These are phyloP conservation scores for Vanderwaltozyma verrucispora DNA, from an alignment of 805 yeast species.

Conservation along the genomic window DNA sequence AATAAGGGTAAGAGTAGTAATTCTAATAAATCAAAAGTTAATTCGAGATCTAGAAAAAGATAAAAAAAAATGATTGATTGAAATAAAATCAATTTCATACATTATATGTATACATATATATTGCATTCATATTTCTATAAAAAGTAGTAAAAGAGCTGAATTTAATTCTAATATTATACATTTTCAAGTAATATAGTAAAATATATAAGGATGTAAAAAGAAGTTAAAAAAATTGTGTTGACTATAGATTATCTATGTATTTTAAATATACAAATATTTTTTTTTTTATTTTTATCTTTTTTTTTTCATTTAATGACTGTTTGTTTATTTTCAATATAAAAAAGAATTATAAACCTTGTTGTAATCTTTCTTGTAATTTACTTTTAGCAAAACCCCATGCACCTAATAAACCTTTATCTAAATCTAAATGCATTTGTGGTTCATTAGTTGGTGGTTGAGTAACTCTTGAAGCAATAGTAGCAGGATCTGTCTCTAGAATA, in stretches of 20 bases:
- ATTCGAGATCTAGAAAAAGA: constrained; percentile 5
- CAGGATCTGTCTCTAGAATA: constrained; percentile 80
- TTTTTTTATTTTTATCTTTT: neutral
- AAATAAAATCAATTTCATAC: neutral
- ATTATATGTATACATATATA: neutral
- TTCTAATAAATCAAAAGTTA: constrained; percentile 10
- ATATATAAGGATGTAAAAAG: too few relatives aligned
- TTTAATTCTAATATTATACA: too few relatives aligned
- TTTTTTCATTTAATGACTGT: too few relatives aligned
- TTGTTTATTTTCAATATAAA: too few relatives aligned
- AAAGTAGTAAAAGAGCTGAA: too few relatives aligned
- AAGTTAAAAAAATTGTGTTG: too few relatives aligned
- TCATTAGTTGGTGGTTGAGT: constrained; percentile 79
- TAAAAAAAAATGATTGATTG: neutral
- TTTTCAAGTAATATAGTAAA: too few relatives aligned
- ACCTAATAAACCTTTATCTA: constrained; percentile 68
- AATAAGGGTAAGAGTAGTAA: constrained; percentile 14
- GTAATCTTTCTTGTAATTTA: constrained; percentile 45
- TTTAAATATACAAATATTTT: too few relatives aligned
- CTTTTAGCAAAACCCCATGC: constrained; percentile 85
- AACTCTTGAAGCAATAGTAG: constrained; percentile 79
- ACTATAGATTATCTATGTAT: too few relatives aligned
- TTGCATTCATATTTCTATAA: too few relatives aligned
- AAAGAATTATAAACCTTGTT: constrained; percentile 35
- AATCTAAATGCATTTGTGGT: constrained; percentile 47